Evolutionary conservation across 352 stramenopile genomes (phyloP).

Genomic region (Globisporangium emineosum): DNA sequence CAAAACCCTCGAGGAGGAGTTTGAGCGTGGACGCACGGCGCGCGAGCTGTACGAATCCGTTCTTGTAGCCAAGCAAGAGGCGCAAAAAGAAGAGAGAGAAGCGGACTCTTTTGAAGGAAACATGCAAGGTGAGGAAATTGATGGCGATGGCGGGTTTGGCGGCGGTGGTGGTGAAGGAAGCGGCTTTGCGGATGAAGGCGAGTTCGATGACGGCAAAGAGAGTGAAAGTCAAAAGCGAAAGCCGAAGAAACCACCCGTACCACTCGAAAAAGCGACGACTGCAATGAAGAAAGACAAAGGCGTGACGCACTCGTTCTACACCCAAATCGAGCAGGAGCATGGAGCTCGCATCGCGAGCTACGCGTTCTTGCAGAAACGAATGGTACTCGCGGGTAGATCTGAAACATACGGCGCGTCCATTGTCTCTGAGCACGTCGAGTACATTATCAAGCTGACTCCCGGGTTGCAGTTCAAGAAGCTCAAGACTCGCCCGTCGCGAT

Average conservation of each 20-base stretch:
- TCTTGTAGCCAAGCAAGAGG: conserved; percentile 43
- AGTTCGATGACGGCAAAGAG: conserved; percentile 10
- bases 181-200: not conserved
- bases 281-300: conserved; percentile 53
- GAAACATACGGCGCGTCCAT: conserved; percentile 70
- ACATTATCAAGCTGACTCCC: conserved; percentile 53
- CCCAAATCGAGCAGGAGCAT: conserved; percentile 45
- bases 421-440: conserved; percentile 55
- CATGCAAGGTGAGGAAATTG: not conserved
- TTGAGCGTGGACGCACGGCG: conserved; percentile 68
- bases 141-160: not conserved
- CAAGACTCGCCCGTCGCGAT: conserved; percentile 57
- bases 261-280: conserved; percentile 36
- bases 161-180: not conserved
- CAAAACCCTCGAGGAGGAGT: conserved; percentile 72
- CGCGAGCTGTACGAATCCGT: conserved; percentile 75
- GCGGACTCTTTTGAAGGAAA: not conserved
- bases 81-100: conserved; percentile 1
- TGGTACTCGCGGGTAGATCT: conserved; percentile 31
- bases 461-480: conserved; percentile 60
- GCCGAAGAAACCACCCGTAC: conserved; percentile 19
- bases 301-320: conserved; percentile 77
- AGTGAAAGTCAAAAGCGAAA: not conserved
- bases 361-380: conserved; percentile 32
- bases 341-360: conserved; percentile 38